Conservation (phyloP, 139 green algal genomes). For the Picochlorum sp. region DNA sequence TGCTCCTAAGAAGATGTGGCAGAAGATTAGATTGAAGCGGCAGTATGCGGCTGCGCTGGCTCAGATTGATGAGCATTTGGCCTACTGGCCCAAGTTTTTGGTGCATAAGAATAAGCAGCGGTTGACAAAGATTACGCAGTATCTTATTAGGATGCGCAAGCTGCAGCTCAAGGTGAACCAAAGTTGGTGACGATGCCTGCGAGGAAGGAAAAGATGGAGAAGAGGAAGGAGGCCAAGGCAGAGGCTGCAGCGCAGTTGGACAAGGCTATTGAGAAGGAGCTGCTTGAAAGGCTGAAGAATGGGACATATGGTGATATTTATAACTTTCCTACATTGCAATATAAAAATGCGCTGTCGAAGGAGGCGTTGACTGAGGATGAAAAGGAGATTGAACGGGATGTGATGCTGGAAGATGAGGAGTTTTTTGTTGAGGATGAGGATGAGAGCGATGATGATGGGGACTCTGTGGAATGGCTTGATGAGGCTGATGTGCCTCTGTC, state of each 20-base stretch:
- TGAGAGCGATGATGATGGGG: conserved; percentile 30
- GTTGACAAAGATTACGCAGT: conserved; percentile 99
- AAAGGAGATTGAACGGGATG: conserved; percentile 28
- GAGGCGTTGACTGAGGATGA: conserved; percentile 61
- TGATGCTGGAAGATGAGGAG: conserved; percentile 30
- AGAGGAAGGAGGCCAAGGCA: conserved; percentile 80
- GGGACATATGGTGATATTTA: conserved; percentile 99
- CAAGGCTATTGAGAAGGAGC: conserved; percentile 76
- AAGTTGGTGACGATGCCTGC: conserved; percentile 83
- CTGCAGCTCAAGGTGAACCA: conserved; percentile 66
- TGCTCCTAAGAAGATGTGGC: conserved; percentile 89
- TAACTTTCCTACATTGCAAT: conserved; percentile 92
- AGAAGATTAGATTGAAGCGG: conserved; percentile 78
- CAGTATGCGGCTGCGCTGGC: conserved; percentile 72
- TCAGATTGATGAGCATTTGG: conserved; percentile 77
- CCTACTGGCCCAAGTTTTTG: conserved; percentile 95
- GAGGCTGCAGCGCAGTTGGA: conserved; percentile 85
- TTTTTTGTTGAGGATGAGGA: conserved; percentile 41
- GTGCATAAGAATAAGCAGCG: conserved; percentile 99
- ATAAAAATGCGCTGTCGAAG: conserved; percentile 71
- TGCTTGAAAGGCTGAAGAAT: conserved; percentile 82
- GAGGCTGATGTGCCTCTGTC: conserved; percentile 21
- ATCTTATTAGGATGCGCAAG: conserved; percentile 92
- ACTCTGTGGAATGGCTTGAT: conserved; percentile 61
- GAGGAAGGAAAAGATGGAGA: conserved; percentile 69